Evolutionary conservation across 1,284 basidiomycete genomes (phyloP).

Genomic region (Fistulinella cinereoalba): DNA sequence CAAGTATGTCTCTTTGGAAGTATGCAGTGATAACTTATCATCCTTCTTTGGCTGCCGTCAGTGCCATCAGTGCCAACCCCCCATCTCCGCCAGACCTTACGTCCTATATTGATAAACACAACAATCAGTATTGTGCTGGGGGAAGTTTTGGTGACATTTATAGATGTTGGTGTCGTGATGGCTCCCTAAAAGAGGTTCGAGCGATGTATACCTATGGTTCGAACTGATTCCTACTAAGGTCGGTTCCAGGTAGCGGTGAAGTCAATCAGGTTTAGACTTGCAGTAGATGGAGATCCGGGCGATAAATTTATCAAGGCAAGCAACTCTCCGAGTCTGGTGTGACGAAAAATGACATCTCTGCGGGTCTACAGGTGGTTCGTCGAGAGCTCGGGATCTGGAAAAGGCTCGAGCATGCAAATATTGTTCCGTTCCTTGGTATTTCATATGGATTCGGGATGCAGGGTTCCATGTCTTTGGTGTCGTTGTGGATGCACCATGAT

Average conservation of each 20-base stretch:
- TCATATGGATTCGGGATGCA: not conserved
- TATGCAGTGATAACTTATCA: too few species aligned
- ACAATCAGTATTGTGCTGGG: not conserved
- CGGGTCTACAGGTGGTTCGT: not conserved
- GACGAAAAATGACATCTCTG: not conserved
- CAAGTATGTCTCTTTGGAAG: too few species aligned
- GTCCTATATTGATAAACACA: not conserved
- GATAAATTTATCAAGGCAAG: not conserved
- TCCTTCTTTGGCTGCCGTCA: too few species aligned
- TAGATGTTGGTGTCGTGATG: not conserved
- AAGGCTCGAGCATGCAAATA: too few species aligned
- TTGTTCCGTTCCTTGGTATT: too few species aligned
- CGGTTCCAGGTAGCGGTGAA: conserved; percentile 21
- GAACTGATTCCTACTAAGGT: too few species aligned
- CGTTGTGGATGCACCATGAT: not conserved
- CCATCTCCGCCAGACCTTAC: conserved; percentile 5
- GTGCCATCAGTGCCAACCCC: not conserved
- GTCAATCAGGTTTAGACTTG: not conserved
- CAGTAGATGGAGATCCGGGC: not conserved
- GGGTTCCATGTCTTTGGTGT: conserved; percentile 7
- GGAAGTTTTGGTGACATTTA: conserved; percentile 6
- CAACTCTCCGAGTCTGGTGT: not conserved
- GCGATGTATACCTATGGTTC: not conserved
- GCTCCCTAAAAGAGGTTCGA: conserved; percentile 3
- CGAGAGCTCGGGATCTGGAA: conserved; percentile 12